Evolutionary conservation across 805 yeast genomes (phyloP), one percentile per base, ranked within the genome.

Genomic region (Hanseniaspora taiwanica): DNA sequence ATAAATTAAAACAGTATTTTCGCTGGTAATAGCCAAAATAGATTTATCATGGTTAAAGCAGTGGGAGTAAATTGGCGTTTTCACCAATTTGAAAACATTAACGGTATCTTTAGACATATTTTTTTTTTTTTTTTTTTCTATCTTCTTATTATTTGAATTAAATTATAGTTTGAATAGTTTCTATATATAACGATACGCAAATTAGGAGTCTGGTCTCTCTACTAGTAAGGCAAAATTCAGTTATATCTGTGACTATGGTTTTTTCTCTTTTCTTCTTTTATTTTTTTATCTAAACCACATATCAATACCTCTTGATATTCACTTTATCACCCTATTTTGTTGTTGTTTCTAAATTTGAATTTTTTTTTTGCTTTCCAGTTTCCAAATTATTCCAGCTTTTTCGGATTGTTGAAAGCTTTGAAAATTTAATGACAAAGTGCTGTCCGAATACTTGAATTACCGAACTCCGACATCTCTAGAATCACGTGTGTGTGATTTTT

Each of bases 51-150:
- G 68, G 21, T 86, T 78, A 62, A 84, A 87, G 43, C 86, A 78
- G 60, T 89, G 97, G 57, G 91, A 95, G 54, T 87, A 83, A 53
- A 87, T 83, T 46, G 96, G 89, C 42, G 71, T 72, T 59, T 78
- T 82, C 48, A 93, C 86, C 54, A 89, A 74, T 54, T 73, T 78
- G 57, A 73, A 78, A 8, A 62, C 59, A 27, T 58, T 52, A 35
- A 49, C 39, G 38, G 56, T 53, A 8, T 59, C 53, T 37, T 52
- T 49, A 38, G 55, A 50, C 58, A 53, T 55, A 4, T 4, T 31
- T 5, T 13, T 10, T 13, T 31, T 4, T 31, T 31, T 16, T 31
- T 31, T 13, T n/a, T 29, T 13, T 29, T 29, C 16, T 29, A 8
- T 14, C 13, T 31, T 36, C 18, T 24, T n/a, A 21, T 27, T 23